Percentiles rank a stretch among this genome's conserved stretches.
Evolutionary conservation across 306 rosid genomes (phyloP).

Genomic region (Lathyrus sativus): DNA sequence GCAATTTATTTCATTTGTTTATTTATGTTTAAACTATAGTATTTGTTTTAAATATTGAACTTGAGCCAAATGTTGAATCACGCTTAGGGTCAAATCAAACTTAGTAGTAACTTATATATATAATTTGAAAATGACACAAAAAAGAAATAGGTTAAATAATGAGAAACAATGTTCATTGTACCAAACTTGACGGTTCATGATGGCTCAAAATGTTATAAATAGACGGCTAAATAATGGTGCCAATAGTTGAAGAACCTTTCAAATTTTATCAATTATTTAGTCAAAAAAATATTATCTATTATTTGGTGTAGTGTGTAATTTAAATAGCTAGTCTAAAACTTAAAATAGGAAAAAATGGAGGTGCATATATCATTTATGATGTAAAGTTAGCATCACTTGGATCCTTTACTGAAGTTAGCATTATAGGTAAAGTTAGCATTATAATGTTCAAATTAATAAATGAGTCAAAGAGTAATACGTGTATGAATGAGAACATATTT

Average conservation of each 20-base stretch:
- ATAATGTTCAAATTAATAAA: no score
- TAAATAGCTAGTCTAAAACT: neutral
- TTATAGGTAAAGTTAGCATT: no score
- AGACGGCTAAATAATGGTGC: slow-evolving; percentile 45
- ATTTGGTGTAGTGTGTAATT: neutral
- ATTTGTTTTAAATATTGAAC: slow-evolving; percentile 29
- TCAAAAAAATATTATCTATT: neutral
- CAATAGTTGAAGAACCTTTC: slow-evolving; percentile 38
- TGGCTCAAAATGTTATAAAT: slow-evolving; percentile 39
- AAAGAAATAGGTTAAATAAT: neutral
- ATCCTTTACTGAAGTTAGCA: no score
- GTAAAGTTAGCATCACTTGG: no score
- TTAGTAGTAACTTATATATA: no score
- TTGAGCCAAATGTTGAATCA: slow-evolving; percentile 40
- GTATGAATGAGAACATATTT: no score
- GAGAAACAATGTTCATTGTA: slow-evolving; percentile 24
- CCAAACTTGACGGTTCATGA: slow-evolving; percentile 41
- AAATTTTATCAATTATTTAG: slow-evolving; percentile 1
- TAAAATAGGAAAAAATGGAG: neutral
- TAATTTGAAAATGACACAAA: slow-evolving; percentile 1
- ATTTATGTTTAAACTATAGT: slow-evolving; percentile 16
- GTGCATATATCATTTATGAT: neutral
- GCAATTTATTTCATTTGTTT: slow-evolving; percentile 36
- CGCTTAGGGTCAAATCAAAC: slow-evolving; percentile 42
- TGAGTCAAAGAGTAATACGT: no score